Evolutionary conservation across 768 basidiomycete genomes (phyloP).

Genomic region (Leccinellum albellum): DNA sequence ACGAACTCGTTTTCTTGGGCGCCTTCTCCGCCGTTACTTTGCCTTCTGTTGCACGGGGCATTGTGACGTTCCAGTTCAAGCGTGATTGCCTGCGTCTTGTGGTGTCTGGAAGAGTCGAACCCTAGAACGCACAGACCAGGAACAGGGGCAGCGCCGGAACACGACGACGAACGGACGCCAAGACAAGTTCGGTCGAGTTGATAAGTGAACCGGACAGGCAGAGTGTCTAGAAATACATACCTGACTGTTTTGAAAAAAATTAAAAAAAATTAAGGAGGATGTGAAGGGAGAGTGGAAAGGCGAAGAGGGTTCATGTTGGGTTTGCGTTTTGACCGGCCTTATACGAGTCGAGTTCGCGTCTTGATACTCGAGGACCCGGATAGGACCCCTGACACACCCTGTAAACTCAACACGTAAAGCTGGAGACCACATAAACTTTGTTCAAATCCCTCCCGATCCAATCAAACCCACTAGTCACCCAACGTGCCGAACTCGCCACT

Average conservation of each 20-base stretch:
- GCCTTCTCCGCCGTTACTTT: slow-evolving; percentile 45
- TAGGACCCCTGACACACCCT: slow-evolving; percentile 30
- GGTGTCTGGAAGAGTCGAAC: slow-evolving; percentile 14
- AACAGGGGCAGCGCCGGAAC: slow-evolving; percentile 27
- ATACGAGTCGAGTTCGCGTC: slow-evolving; percentile 39
- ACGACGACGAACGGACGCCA: slow-evolving; percentile 1
- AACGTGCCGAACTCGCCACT: slow-evolving; percentile 7
- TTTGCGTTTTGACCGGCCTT: slow-evolving; percentile 51
- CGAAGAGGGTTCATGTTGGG: slow-evolving; percentile 45
- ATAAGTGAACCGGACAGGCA: slow-evolving; percentile 4
- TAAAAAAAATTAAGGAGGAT: slow-evolving; percentile 2
- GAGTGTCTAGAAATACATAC: slow-evolving; percentile 3
- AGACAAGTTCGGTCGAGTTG: slow-evolving; percentile 2
- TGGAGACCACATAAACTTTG: slow-evolving; percentile 2
- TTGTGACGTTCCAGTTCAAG: slow-evolving; percentile 20
- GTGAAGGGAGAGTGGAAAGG: slow-evolving; percentile 32
- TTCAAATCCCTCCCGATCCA: neutral
- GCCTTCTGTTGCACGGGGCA: slow-evolving; percentile 40
- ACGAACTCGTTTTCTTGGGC: slow-evolving; percentile 53
- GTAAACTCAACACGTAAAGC: slow-evolving; percentile 17
- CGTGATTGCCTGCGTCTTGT: slow-evolving; percentile 8
- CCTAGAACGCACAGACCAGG: slow-evolving; percentile 26
- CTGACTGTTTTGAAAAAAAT: slow-evolving; percentile 7
- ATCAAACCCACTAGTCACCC: neutral
- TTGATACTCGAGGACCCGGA: slow-evolving; percentile 19